A percentile compares a stretch with the other conserved stretches of the same genome.
Evolutionary conservation across 1,139 yeast species (phyloP).

Genomic region (Debaryomyces coudertii): DNA sequence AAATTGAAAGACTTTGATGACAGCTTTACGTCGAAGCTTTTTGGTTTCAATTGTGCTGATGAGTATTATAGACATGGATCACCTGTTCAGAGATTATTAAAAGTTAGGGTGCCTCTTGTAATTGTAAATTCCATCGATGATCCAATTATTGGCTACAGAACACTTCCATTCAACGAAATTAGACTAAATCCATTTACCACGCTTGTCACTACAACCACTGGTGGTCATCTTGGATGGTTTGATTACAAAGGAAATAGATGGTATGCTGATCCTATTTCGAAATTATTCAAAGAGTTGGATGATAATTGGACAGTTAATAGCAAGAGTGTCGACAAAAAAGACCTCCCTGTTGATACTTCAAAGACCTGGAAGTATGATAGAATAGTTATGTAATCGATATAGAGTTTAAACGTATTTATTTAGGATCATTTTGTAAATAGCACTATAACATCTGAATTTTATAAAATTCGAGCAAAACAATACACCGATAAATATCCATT

Average conservation of each 20-base stretch:
- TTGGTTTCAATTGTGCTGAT: conserved; percentile 55
- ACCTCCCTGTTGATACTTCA: conserved; percentile 33
- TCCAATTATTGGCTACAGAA: conserved; percentile 56
- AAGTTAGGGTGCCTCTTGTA: conserved; percentile 56
- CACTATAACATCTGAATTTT: neutral
- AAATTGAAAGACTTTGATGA: conserved; percentile 52
- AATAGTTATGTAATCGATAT: conserved; percentile 14
- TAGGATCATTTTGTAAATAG: neutral
- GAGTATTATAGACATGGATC: conserved; percentile 60
- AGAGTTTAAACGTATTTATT: neutral
- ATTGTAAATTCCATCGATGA: conserved; percentile 58
- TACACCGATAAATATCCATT: neutral
- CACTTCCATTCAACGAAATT: conserved; percentile 64
- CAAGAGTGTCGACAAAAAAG: conserved; percentile 17
- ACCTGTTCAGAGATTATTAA: conserved; percentile 51
- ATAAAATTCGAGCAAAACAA: neutral
- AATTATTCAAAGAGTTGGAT: conserved; percentile 38
- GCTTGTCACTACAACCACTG: conserved; percentile 69
- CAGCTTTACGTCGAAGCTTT: conserved; percentile 53
- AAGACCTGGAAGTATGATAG: conserved; percentile 39
- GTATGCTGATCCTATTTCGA: conserved; percentile 47
- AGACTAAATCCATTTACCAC: conserved; percentile 68
- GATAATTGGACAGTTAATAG: conserved; percentile 26
- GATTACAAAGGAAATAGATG: conserved; percentile 54
- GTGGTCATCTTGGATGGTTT: conserved; percentile 83